Percentiles rank a stretch among this genome's conserved stretches.
phyloP scores from a whole-genome alignment of 495 filamentous ascomycete species.

The Annulohypoxylon stygium region DNA sequence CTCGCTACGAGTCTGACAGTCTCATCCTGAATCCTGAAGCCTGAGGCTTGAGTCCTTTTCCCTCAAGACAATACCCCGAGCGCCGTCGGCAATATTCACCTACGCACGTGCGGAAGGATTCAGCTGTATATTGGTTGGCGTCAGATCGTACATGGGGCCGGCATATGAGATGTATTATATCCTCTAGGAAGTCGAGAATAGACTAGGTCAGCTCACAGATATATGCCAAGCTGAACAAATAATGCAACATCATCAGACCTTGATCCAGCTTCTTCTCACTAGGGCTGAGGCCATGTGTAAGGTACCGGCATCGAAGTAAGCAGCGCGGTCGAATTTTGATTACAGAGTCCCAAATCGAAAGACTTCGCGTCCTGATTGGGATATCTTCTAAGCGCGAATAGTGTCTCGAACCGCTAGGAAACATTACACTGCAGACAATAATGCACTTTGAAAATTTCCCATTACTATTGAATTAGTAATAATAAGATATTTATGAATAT shows the following conservation, averaged over 20 bases:
- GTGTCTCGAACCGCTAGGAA: neutral
- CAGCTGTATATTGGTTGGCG: neutral
- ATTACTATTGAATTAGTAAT: neutral
- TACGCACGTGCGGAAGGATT: neutral
- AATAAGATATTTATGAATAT: neutral
- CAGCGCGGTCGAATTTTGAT: constrained; percentile 1
- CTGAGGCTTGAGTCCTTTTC: neutral
- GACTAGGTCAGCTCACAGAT: neutral
- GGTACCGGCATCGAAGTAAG: neutral
- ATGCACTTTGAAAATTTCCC: neutral
- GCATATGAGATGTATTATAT: neutral
- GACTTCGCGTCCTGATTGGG: constrained; percentile 4
- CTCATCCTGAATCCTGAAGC: neutral
- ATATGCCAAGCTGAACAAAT: constrained; percentile 25
- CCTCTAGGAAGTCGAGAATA: neutral
- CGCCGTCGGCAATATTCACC: neutral
- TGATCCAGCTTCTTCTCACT: neutral
- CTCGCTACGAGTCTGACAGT: neutral
- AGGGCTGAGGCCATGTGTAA: constrained; percentile 14
- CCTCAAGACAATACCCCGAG: neutral
- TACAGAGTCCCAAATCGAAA: constrained; percentile 3
- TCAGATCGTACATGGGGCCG: neutral
- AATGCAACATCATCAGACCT: constrained; percentile 23
- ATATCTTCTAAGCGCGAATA: constrained; percentile 23
- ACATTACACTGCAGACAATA: constrained; percentile 3